Percentiles rank a stretch among this genome's conserved stretches.
phyloP scores from a whole-genome alignment of 495 filamentous ascomycete species.

The Melanomma pulvis-pyrius region DNA sequence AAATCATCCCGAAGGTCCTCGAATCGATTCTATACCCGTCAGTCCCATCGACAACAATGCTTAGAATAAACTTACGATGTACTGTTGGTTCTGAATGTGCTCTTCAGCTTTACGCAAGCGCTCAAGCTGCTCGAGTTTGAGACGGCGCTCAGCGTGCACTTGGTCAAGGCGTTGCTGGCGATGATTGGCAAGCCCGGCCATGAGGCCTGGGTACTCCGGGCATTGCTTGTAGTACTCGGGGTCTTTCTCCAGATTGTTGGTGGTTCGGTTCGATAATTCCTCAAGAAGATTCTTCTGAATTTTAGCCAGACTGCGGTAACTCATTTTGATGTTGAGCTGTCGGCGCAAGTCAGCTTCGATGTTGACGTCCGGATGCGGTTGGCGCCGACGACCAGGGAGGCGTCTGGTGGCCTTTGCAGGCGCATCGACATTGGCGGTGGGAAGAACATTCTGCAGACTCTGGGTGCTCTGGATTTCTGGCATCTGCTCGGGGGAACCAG shows the following conservation, averaged over 20 bases:
- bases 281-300: slow-evolving; percentile 42
- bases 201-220: slow-evolving; percentile 37
- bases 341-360: slow-evolving; percentile 46
- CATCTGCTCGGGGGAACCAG: slow-evolving; percentile 30
- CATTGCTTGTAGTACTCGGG: slow-evolving; percentile 36
- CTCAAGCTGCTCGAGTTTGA: slow-evolving; percentile 23
- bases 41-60: not conserved
- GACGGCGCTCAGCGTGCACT: slow-evolving; percentile 17
- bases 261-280: slow-evolving; percentile 42
- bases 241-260: slow-evolving; percentile 40
- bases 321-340: slow-evolving; percentile 45
- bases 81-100: slow-evolving; percentile 24
- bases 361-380: slow-evolving; percentile 40
- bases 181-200: slow-evolving; percentile 30
- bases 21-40: slow-evolving; percentile 18
- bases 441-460: slow-evolving; percentile 24
- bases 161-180: slow-evolving; percentile 32
- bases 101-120: slow-evolving; percentile 18
- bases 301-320: slow-evolving; percentile 43
- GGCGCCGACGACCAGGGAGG: slow-evolving; percentile 45
- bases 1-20: slow-evolving; percentile 25
- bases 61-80: slow-evolving; percentile 18
- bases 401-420: slow-evolving; percentile 37
- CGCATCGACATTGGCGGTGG: slow-evolving; percentile 27
- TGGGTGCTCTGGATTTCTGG: slow-evolving; percentile 25